These are phyloP conservation scores for Lathyrus tuberosus DNA, from an alignment of 306 rosid genomes.

Conservation along the genomic window DNA sequence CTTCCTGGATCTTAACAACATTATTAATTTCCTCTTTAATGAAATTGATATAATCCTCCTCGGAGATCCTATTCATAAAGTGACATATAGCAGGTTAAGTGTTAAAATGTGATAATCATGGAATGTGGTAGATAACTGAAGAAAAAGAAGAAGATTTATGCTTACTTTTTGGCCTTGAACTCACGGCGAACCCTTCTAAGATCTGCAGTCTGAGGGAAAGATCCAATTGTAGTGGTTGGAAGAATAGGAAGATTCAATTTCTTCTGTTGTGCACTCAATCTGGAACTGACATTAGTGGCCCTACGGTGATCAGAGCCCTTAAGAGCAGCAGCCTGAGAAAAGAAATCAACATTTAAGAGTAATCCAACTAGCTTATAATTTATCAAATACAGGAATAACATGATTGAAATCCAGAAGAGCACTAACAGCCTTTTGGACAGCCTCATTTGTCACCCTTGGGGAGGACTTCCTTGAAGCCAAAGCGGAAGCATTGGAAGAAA, in stretches of 20 bases:
- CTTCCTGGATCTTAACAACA: constrained; percentile 88
- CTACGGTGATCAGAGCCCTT: constrained; percentile 75
- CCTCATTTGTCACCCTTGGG: constrained; percentile 78
- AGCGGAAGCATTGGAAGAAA: constrained; percentile 68
- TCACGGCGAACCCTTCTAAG: constrained; percentile 84
- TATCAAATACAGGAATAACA: not conserved
- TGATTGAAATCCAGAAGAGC: constrained; percentile 26
- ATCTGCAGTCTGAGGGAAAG: constrained; percentile 84
- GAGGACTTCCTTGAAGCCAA: constrained; percentile 82
- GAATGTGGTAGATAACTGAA: not conserved
- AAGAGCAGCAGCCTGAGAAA: constrained; percentile 71
- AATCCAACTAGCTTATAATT: constrained; percentile 1
- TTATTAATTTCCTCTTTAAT: constrained; percentile 78
- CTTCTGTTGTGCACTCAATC: constrained; percentile 80
- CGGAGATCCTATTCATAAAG: constrained; percentile 58
- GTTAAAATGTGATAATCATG: not conserved
- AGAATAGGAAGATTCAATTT: constrained; percentile 79
- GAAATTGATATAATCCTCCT: constrained; percentile 60
- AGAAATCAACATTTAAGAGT: constrained; percentile 33
- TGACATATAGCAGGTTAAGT: constrained; percentile 16
- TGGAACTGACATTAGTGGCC: constrained; percentile 66
- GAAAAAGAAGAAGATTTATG: constrained; percentile 12
- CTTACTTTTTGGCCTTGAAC: constrained; percentile 80
- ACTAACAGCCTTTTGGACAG: constrained; percentile 82
- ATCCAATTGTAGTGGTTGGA: constrained; percentile 87